These are phyloP conservation scores for Lodderomyces pseudojiufengensis DNA, from an alignment of 1,139 yeast genomes.

Conservation along the genomic window DNA sequence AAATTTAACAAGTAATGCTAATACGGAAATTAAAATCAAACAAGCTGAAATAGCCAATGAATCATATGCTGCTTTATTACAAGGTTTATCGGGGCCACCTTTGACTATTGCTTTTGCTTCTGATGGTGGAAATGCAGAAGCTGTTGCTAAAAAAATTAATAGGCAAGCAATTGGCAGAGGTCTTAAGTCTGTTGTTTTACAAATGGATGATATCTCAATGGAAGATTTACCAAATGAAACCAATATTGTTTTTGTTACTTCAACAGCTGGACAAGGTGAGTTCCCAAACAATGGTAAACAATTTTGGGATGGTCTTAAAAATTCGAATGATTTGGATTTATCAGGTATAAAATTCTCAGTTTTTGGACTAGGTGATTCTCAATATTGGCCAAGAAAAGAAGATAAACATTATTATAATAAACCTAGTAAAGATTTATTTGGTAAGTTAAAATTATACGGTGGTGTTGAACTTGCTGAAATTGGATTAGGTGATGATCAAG, in stretches of 20 bases:
- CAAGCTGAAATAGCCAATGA: constrained; percentile 71
- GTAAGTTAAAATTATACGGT: constrained; percentile 64
- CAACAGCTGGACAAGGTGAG: constrained; percentile 98
- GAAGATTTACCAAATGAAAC: constrained; percentile 83
- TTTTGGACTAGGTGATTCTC: constrained; percentile 91
- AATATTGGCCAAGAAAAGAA: constrained; percentile 96
- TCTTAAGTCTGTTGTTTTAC: constrained; percentile 66
- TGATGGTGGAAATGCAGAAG: constrained; percentile 93
- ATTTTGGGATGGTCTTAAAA: constrained; percentile 83
- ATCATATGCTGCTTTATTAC: constrained; percentile 72
- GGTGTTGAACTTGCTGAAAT: constrained; percentile 69
- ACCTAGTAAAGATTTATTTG: constrained; percentile 74
- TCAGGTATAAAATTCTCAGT: constrained; percentile 67
- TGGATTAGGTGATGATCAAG: constrained; percentile 96
- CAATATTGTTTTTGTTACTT: constrained; percentile 74
- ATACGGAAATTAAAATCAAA: constrained; percentile 50
- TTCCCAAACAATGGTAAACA: constrained; percentile 92
- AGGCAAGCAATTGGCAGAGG: constrained; percentile 87
- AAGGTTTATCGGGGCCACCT: constrained; percentile 92
- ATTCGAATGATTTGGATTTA: constrained; percentile 67
- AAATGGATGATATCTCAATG: constrained; percentile 81
- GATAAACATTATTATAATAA: constrained; percentile 92
- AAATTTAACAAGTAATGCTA: constrained; percentile 63
- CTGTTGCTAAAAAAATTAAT: constrained; percentile 73
- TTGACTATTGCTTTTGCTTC: constrained; percentile 87